These are phyloP conservation scores for Fistulinella prunicolor DNA, from an alignment of 768 basidiomycete species.

Conservation along the genomic window DNA sequence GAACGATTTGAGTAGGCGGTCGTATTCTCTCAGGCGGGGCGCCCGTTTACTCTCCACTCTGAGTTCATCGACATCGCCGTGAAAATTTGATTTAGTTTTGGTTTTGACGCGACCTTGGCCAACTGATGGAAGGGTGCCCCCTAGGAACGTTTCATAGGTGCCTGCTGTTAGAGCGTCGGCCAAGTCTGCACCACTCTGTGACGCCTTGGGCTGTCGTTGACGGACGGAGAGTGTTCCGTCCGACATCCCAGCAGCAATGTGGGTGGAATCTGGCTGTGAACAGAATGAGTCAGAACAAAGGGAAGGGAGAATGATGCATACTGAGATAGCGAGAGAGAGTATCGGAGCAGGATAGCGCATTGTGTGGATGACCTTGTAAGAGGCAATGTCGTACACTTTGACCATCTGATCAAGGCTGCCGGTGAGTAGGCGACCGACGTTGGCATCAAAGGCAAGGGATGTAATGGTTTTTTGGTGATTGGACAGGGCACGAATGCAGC, in stretches of 20 bases:
- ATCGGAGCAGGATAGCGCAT: conserved; percentile 97
- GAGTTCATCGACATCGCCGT: conserved; percentile 70
- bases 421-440: conserved; percentile 75
- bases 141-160: conserved; percentile 67
- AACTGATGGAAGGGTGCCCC: conserved; percentile 49
- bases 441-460: conserved; percentile 75
- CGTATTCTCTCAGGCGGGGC: conserved; percentile 80
- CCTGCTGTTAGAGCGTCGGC: conserved; percentile 46
- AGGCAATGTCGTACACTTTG: conserved; percentile 94
- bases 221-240: conserved; percentile 98
- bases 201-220: conserved; percentile 73
- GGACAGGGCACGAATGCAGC: conserved; percentile 85
- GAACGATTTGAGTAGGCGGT: conserved; percentile 85
- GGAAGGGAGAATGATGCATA: conserved; percentile 29
- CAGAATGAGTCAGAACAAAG: conserved; percentile 5
- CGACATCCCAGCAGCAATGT: conserved; percentile 95
- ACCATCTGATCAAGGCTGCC: conserved; percentile 97
- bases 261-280: conserved; percentile 88
- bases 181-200: conserved; percentile 45
- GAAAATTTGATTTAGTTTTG: conserved; percentile 47
- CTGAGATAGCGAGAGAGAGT: conserved; percentile 87
- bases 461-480: conserved; percentile 99
- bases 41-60: conserved; percentile 69
- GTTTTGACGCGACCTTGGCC: conserved; percentile 53
- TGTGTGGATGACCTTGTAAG: conserved; percentile 94